A percentile compares a stretch with the other conserved stretches of the same genome.
phyloP scores from a whole-genome alignment of 129 eudicot genomes.

The Scalesia atractyloides region DNA sequence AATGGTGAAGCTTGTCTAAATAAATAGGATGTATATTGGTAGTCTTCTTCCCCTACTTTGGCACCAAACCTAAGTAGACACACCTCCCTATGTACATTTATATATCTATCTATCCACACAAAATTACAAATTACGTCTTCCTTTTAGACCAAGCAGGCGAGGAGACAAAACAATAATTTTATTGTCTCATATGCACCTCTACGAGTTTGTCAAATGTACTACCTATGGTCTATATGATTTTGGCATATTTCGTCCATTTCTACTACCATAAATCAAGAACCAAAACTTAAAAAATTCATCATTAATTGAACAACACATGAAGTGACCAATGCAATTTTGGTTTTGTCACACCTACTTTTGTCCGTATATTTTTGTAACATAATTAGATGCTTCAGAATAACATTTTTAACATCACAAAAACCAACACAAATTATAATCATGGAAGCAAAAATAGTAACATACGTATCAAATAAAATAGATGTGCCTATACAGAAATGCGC shows the following conservation, averaged over 20 bases:
- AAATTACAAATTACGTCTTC: constrained; percentile 6
- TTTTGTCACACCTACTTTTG: neutral
- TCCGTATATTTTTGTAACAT: neutral
- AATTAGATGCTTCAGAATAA: constrained; percentile 2
- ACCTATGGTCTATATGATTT: constrained; percentile 19
- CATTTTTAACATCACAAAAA: neutral
- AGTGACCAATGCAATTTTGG: constrained; percentile 12
- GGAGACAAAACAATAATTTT: constrained; percentile 25
- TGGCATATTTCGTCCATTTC: constrained; percentile 32
- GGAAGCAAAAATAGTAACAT: neutral
- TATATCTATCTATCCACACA: no score
- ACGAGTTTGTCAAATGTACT: constrained; percentile 22
- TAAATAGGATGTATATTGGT: no score
- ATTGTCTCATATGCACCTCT: constrained; percentile 31
- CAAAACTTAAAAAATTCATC: neutral
- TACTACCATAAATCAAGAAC: neutral
- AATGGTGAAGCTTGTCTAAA: no score
- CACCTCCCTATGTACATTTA: no score
- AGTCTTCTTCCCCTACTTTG: no score
- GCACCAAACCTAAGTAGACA: no score
- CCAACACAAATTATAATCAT: neutral
- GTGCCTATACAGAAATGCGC: neutral
- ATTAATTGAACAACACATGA: constrained; percentile 16
- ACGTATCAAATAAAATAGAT: neutral
- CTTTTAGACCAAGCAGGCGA: constrained; percentile 19